Evolutionary conservation across 192 early-diverging fungal species (phyloP), one percentile per base, ranked within the genome.

Genomic region (Entomortierella lignicola): DNA sequence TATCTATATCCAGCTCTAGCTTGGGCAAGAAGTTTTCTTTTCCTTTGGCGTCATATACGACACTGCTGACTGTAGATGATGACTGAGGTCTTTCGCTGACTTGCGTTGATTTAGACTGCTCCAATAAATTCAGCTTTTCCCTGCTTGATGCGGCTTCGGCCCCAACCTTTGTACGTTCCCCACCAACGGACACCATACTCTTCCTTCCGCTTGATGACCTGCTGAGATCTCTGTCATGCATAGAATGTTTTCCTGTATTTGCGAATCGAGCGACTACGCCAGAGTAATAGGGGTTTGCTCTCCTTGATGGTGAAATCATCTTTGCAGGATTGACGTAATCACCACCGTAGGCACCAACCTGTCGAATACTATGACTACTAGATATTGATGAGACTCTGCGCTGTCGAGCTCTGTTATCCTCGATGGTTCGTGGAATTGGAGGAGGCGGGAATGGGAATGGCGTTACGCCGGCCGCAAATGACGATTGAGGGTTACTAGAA

Each of bases 381-480:
- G 75, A 79, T 17, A 79, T 67, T 20, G 75, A 79, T 7, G 75
- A 79, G 1, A 79, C 75, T 31, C 75, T 63, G 55, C 75, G 75
- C 21, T 79, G 75, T 10, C 75, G 75, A 21, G 75, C 55, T 44
- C 59, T 79, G 48, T 37, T 55, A 4, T 54, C 67, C 10, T 63
- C 39, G 4, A 56, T 39, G 4, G 62, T 55, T 25, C 65, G 32
- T 13, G 67, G 62, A 5, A 62, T 61, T 26, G 56, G 30, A 65
- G 75, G 66, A 8, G 73, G 55, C 13, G 66, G 42, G 20, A 20
- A n/a, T 0, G 44, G 48, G 8, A 39, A 53, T 4, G 59, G 54
- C 8, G 34, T 13, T 15, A 66, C 26, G 20, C 66, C 73, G 48
- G 73, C 26, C 31, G 55, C 47, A 58, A 69, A 69, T 2, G 64